These are phyloP conservation scores for Hysterium pulicare DNA, from an alignment of 2,329 filamentous ascomycete genomes.

Conservation along the genomic window DNA sequence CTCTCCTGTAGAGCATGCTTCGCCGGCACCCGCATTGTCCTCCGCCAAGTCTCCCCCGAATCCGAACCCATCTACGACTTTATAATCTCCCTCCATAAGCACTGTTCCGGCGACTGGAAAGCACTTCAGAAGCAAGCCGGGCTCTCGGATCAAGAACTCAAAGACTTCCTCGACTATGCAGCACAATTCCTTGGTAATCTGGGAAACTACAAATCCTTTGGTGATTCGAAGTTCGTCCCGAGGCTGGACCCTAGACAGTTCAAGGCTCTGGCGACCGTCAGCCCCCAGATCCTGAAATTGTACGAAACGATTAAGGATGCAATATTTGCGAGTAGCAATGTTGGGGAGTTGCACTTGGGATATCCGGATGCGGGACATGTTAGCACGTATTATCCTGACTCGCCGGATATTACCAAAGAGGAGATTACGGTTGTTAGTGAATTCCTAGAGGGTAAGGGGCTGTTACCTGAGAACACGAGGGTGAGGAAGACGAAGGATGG, in stretches of 20 bases:
- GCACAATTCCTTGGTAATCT: constrained; percentile 52
- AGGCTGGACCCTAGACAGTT: constrained; percentile 42
- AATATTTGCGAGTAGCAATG: constrained; percentile 43
- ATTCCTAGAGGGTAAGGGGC: constrained; percentile 44
- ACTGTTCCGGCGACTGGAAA: constrained; percentile 49
- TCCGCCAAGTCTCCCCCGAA: constrained; percentile 52
- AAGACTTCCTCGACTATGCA: constrained; percentile 37
- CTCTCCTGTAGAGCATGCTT: constrained; percentile 39
- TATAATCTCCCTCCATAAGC: constrained; percentile 49
- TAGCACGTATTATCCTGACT: constrained; percentile 50
- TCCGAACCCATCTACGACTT: constrained; percentile 54
- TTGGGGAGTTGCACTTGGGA: constrained; percentile 46
- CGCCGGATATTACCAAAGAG: constrained; percentile 45
- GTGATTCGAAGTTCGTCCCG: constrained; percentile 52
- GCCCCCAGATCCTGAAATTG: constrained; percentile 36
- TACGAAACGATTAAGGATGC: constrained; percentile 44
- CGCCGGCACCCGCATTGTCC: constrained; percentile 50
- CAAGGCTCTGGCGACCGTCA: constrained; percentile 43
- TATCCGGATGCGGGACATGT: constrained; percentile 49
- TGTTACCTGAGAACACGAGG: constrained; percentile 51
- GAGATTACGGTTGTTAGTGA: constrained; percentile 47
- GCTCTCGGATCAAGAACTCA: constrained; percentile 36
- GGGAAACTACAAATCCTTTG: constrained; percentile 53
- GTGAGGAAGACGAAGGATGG: constrained; percentile 43
- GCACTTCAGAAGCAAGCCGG: constrained; percentile 41